phyloP scores from a whole-genome alignment of 2,329 filamentous ascomycete genomes.

The Beauveria medogensis region DNA sequence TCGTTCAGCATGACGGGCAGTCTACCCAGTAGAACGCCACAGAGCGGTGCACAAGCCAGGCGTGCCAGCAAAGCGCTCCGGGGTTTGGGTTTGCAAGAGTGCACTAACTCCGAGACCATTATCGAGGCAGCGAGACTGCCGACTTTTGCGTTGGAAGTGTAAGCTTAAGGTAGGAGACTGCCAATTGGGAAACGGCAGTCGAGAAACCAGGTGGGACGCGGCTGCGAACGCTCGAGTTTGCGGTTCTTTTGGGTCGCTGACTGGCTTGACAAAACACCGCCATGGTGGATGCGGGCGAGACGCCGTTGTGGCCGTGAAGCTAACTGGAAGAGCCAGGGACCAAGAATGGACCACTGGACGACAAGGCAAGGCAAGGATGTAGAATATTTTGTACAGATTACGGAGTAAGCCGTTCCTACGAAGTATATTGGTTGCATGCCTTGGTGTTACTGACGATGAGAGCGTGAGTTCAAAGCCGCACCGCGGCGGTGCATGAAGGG shows the following conservation, averaged over 20 bases:
- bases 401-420: background rate
- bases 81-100: background rate
- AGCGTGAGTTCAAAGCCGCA: background rate
- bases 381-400: background rate
- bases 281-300: background rate
- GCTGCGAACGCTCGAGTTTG: background rate
- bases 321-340: background rate
- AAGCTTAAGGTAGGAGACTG: too few relatives aligned
- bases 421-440: too few relatives aligned
- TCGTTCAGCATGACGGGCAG: conserved; percentile 4
- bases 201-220: background rate
- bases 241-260: background rate
- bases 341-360: background rate
- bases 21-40: background rate
- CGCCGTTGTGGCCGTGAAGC: background rate
- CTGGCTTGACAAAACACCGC: background rate
- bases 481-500: background rate
- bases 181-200: background rate
- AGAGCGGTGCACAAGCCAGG: background rate
- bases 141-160: background rate
- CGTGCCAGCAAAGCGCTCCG: background rate
- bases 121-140: too few relatives aligned
- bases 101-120: background rate
- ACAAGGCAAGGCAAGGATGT: background rate
- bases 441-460: background rate